Conservation (phyloP, 345 rosid species). For the Adansonia digitata region DNA sequence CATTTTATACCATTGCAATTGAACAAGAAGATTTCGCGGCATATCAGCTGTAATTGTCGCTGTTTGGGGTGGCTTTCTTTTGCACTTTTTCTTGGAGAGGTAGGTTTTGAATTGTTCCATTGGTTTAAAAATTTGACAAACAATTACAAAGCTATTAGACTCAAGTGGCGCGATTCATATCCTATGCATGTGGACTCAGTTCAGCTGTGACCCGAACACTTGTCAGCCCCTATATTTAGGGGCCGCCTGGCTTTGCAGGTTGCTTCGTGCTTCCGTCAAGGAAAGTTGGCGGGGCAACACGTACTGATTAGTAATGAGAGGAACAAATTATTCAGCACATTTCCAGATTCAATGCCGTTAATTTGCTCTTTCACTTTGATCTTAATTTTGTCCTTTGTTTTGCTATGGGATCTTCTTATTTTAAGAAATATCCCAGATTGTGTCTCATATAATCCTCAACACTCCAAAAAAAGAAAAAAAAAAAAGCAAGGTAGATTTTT, state of each 20-base stretch:
- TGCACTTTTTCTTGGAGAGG: constrained; percentile 21
- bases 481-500: no score
- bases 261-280: neutral
- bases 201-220: constrained; percentile 26
- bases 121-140: neutral
- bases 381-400: neutral
- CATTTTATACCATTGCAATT: constrained; percentile 12
- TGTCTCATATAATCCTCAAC: no score
- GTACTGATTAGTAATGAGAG: neutral
- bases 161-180: neutral
- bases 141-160: neutral
- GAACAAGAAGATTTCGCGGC: constrained; percentile 44
- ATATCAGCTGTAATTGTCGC: constrained; percentile 33
- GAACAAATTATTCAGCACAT: neutral
- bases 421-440: no score
- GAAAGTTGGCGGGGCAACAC: neutral
- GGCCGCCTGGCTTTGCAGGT: neutral
- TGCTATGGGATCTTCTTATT: no score
- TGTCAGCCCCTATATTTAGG: neutral
- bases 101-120: neutral
- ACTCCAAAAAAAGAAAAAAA: no score
- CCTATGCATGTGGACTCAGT: constrained; percentile 15
- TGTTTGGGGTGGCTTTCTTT: neutral
- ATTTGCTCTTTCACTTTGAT: neutral
- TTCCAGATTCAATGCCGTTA: neutral